Evolutionary conservation across 164 flowering plant genomes (phyloP).

Genomic region (Taxillus chinensis): DNA sequence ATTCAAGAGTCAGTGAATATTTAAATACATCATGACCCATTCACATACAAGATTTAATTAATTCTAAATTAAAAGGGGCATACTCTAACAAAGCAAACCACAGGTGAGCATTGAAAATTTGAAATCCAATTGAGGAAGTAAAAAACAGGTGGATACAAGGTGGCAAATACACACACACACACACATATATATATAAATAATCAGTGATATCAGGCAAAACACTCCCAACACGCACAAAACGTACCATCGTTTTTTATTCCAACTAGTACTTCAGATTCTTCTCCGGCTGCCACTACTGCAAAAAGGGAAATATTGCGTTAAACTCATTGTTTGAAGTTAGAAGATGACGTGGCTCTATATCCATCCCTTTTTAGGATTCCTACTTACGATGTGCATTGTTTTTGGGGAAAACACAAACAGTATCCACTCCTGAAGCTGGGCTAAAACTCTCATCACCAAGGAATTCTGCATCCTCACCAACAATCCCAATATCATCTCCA

Average conservation of each 20-base stretch:
- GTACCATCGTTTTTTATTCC: constrained; percentile 87
- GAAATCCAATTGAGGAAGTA: too few species aligned
- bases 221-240: not conserved
- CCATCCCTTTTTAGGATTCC: not conserved
- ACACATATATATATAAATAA: too few species aligned
- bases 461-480: constrained; percentile 60
- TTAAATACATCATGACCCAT: not conserved
- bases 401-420: constrained; percentile 76
- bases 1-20: not conserved
- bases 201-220: too few species aligned
- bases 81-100: too few species aligned
- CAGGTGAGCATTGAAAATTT: too few species aligned
- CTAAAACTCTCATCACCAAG: constrained; percentile 39
- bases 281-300: constrained; percentile 79
- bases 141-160: too few species aligned
- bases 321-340: too few species aligned
- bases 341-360: too few species aligned
- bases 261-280: constrained; percentile 74
- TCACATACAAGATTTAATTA: not conserved
- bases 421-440: constrained; percentile 81
- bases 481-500: constrained; percentile 46
- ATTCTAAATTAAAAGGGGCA: not conserved
- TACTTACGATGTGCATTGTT: constrained; percentile 51
- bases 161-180: too few species aligned
- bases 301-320: not conserved